Base-by-base conservation (phyloP, 2,329 filamentous ascomycete genomes). In the Didymella arachidicola region DNA sequence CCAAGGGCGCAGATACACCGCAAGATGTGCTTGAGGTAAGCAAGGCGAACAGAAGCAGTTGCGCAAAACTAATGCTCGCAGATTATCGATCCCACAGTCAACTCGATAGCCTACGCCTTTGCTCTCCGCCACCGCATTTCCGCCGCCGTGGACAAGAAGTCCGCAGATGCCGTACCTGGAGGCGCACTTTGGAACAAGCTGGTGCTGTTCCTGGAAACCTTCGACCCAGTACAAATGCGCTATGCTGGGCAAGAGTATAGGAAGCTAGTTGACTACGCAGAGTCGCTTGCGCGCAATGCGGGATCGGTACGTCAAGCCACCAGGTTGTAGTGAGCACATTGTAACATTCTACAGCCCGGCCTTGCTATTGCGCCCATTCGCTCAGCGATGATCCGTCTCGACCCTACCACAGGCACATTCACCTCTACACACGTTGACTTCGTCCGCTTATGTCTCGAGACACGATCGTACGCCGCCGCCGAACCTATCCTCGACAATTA, bases 341-440 rank as follows among this genome's bases (percentile, higher is more conserved):
- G 19, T 48, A 22, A 53, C 18, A 25, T 27, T 22, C 18, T 34
- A 48, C 46, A 79, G 76, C 70, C 73, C n/a, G 64, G 65, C 26
- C 60, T 74, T 18, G 75, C 74, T 32, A 72, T 82, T 49, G 69
- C 72, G 12, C 73, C 77, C 5, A 74, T 82, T 30, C 74, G 77
- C 53, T 73, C 77, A 68, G 88, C 87, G 3, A 82, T 93, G 62
- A 77, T 87, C 12, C 84, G 84, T 53, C 79, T 93, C 56, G 89
- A 93, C 64, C 87, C 89, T 1, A 83, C 83, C 12, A 86, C 84
- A 27, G 84, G 84, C 48, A 84, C 89, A 50, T 86, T 92, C 65
- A 92, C 89, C 4, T 83, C 83, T 4, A 81, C 81, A 27, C 89
- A 92, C 66, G 73, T 89, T 36, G 70, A 77, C 14, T 79, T 91